A percentile compares a stretch with the other conserved stretches of the same genome.
phyloP scores from a whole-genome alignment of 169 alveolate genomes.

The Plasmodium sp. region DNA sequence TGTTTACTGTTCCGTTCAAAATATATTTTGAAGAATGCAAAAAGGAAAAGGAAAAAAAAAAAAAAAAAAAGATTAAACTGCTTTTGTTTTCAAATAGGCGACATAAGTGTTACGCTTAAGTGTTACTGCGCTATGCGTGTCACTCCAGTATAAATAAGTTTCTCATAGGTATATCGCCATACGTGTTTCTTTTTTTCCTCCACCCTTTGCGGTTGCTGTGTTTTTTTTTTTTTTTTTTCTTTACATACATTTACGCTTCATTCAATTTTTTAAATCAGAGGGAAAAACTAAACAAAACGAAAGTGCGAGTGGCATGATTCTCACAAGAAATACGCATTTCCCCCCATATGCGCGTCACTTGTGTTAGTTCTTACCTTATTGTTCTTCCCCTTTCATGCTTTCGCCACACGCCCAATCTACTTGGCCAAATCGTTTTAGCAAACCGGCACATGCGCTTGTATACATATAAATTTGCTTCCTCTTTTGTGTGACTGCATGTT shows the following conservation, averaged over 20 bases:
- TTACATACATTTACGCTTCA: background rate
- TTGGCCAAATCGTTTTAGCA: background rate
- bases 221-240: background rate
- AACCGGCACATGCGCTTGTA: background rate
- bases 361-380: background rate
- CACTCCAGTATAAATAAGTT: background rate
- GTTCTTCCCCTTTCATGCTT: background rate
- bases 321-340: background rate
- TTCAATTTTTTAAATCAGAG: background rate
- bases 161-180: background rate
- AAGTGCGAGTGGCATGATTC: background rate
- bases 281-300: background rate
- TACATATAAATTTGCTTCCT: background rate
- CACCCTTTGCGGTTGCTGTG: background rate
- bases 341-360: background rate
- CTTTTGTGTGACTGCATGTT: background rate
- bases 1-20: background rate
- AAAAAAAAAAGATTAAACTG: background rate
- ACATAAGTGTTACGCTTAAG: background rate
- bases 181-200: background rate
- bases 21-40: background rate
- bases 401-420: background rate
- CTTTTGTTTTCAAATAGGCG: background rate
- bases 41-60: background rate
- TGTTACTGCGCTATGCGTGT: background rate